Percentiles rank a stretch among this genome's conserved stretches.
These are phyloP conservation scores for Globisporangium splendens DNA, from an alignment of 352 stramenopile species.

Conservation along the genomic window DNA sequence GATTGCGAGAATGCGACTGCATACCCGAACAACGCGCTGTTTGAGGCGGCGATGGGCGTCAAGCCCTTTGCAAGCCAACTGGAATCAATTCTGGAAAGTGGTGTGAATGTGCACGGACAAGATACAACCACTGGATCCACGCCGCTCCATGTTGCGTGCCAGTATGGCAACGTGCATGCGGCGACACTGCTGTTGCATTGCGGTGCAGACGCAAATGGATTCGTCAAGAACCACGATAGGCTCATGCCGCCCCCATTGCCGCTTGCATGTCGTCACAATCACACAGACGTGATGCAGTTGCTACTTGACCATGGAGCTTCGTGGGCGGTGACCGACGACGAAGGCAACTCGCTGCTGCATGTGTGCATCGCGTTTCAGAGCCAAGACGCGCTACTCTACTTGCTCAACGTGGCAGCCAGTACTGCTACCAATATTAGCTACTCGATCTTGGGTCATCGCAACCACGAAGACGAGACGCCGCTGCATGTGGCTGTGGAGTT, in stretches of 20 bases:
- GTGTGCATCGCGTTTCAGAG: constrained; percentile 78
- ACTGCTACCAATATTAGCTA: constrained; percentile 23
- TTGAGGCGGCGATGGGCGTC: constrained; percentile 19
- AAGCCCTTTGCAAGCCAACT: constrained; percentile 25
- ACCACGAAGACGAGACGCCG: constrained; percentile 85
- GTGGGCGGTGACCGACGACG: constrained; percentile 68
- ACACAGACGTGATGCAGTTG: constrained; percentile 38
- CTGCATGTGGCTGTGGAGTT: constrained; percentile 81
- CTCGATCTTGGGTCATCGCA: constrained; percentile 82
- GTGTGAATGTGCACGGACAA: constrained; percentile 27
- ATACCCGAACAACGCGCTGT: constrained; percentile 20
- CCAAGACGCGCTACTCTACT: constrained; percentile 62
- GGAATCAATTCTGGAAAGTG: constrained; percentile 30
- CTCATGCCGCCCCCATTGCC: constrained; percentile 30
- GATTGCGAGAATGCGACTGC: constrained; percentile 1
- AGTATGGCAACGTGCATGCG: constrained; percentile 37
- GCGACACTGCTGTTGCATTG: constrained; percentile 45
- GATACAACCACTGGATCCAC: constrained; percentile 33
- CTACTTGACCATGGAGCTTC: constrained; percentile 49
- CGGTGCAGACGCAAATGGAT: constrained; percentile 32
- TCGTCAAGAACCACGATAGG: constrained; percentile 1
- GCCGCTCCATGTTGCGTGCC: constrained; percentile 46
- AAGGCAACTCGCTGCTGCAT: constrained; percentile 87
- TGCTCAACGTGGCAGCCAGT: constrained; percentile 42
- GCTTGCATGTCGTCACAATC: constrained; percentile 36